A percentile compares a stretch with the other conserved stretches of the same genome.
phyloP scores from a whole-genome alignment of 192 early-diverging fungal genomes.

The Ambispora gerdemannii region DNA sequence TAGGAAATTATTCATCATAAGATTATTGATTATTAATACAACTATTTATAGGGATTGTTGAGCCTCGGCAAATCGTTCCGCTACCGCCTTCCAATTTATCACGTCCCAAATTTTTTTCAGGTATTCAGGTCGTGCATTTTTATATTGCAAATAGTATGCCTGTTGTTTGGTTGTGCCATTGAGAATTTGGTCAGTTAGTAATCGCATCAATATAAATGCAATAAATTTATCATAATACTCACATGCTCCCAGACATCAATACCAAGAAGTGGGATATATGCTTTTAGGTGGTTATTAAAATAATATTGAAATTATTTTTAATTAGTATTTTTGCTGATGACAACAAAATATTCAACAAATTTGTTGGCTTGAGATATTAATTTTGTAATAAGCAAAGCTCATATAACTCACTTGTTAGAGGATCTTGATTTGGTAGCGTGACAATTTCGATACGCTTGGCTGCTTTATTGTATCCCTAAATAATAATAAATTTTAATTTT shows the following conservation, averaged over 20 bases:
- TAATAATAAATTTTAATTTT: too few species aligned
- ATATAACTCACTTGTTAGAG: slow-evolving; percentile 39
- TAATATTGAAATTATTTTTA: slow-evolving; percentile 40
- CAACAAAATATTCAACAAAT: too few species aligned
- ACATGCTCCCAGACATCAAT: slow-evolving; percentile 95
- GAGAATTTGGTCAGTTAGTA: too few species aligned
- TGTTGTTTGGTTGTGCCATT: too few species aligned
- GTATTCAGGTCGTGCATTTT: slow-evolving; percentile 96
- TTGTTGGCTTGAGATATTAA: background rate
- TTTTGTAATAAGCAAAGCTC: background rate
- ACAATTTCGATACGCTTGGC: slow-evolving; percentile 79
- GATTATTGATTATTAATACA: too few species aligned
- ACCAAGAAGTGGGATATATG: slow-evolving; percentile 80
- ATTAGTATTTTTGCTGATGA: background rate
- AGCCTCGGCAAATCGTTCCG: slow-evolving; percentile 75
- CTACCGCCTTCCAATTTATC: slow-evolving; percentile 97
- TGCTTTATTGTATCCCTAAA: slow-evolving; percentile 74
- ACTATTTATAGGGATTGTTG: slow-evolving; percentile 33
- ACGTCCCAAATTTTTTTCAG: slow-evolving; percentile 93
- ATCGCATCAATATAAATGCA: background rate
- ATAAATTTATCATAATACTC: slow-evolving; percentile 26
- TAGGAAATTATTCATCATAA: too few species aligned
- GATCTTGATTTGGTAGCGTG: slow-evolving; percentile 90
- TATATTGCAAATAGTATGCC: slow-evolving; percentile 97
- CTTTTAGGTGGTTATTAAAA: too few species aligned